Base-by-base conservation (phyloP, 2,329 filamentous ascomycete genomes). In the Helminthosporium solani region DNA sequence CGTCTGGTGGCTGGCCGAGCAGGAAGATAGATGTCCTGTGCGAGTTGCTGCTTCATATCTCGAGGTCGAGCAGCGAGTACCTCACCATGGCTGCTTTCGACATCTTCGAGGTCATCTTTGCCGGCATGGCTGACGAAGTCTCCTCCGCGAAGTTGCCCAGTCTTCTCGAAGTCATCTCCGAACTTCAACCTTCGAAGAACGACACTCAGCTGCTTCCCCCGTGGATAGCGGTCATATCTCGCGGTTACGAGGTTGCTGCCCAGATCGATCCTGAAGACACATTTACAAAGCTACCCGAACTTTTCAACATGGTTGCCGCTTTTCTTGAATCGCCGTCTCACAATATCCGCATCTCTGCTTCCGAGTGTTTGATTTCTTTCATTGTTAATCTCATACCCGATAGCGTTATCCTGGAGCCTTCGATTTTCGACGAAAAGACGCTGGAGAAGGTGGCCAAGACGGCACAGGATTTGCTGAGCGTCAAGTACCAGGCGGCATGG, bases 1-100 rank as follows among this genome's bases (percentile, higher is more conserved):
- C 89, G 4, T 92, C 90, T 47, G 88, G 90, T 33, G 94, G 94
- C 40, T 99, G 94, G 94, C 94, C 94, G 1, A 96, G 87, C 75
- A 90, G 87, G 75, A 96, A 95, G 73, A 95, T 96, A 44, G 94
- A 99, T 72, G 78, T 86, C 2, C 76, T 99, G 27, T 96, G 91
- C 70, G 91, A 97, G 70, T 75, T 96, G 43, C 75, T 99, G 47
- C 82, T 99, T 57, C 84, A 85, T 56, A 95, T 97, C 51, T 92
- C 92, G 23, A 86, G 86, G 64, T 91, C 88, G 7, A 94, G 84
- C 69, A 96, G 95, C 68, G 91, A 97, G 67, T 95, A 92, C 69
- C 85, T 99, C 77, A 95, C 91, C 25, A 95, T 97, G 86, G 87
- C 89, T 9, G 88, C 91, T 0, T 96, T 99, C 60, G 92, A 96